These are phyloP conservation scores for Ophiosphaerella herpotricha DNA, from an alignment of 2,329 filamentous ascomycete species.

Conservation along the genomic window DNA sequence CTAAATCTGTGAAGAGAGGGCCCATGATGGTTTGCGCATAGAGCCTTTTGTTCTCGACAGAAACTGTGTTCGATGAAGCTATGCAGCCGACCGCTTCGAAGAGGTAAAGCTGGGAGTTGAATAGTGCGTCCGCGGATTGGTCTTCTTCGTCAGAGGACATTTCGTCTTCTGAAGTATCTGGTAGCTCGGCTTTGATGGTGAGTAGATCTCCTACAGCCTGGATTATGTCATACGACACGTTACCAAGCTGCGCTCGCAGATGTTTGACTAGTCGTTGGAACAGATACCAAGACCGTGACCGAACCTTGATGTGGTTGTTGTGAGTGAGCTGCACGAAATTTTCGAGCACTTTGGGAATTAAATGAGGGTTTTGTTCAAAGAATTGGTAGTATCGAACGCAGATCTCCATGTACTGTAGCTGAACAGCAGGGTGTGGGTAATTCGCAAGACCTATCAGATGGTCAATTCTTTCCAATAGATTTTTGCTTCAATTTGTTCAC, in stretches of 20 bases:
- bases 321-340: constrained; percentile 91
- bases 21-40: constrained; percentile 88
- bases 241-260: constrained; percentile 79
- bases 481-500: constrained; percentile 26
- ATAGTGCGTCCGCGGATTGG: constrained; percentile 85
- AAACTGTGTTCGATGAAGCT: constrained; percentile 77
- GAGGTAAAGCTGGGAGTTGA: constrained; percentile 87
- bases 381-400: constrained; percentile 92
- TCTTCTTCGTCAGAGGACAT: constrained; percentile 95
- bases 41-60: constrained; percentile 81
- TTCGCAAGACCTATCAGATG: constrained; percentile 70
- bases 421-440: constrained; percentile 87
- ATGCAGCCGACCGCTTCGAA: constrained; percentile 96
- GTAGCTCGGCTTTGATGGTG: constrained; percentile 86
- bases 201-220: constrained; percentile 87
- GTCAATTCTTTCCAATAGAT: constrained; percentile 9
- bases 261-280: constrained; percentile 93
- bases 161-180: constrained; percentile 78
- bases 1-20: constrained; percentile 88
- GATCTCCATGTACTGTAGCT: constrained; percentile 98
- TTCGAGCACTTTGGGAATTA: constrained; percentile 85
- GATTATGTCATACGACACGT: constrained; percentile 89
- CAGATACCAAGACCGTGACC: constrained; percentile 93
- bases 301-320: constrained; percentile 83
- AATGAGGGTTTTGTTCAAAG: constrained; percentile 81